Conservation (phyloP, 148 eudicot genomes). For the Silene latifolia region DNA sequence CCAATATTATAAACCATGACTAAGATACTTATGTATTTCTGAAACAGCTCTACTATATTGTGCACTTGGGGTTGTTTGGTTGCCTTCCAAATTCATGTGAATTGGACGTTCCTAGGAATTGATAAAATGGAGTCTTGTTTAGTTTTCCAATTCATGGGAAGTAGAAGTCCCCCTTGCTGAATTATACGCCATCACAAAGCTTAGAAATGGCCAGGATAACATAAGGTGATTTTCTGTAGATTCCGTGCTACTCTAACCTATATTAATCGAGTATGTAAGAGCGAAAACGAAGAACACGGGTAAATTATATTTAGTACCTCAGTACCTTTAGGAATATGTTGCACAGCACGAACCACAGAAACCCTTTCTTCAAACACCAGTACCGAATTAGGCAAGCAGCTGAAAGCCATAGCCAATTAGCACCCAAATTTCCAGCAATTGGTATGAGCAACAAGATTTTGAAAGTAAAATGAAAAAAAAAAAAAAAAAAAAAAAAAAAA, state of each 20-base stretch:
- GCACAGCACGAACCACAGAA: slow-evolving; percentile 83
- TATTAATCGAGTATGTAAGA: background rate
- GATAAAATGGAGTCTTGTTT: too few relatives aligned
- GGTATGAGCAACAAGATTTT: background rate
- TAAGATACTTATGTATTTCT: too few relatives aligned
- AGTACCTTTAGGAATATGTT: slow-evolving; percentile 77
- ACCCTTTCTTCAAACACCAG: slow-evolving; percentile 74
- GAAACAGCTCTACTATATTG: too few relatives aligned
- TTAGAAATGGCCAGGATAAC: background rate
- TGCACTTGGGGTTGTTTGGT: too few relatives aligned
- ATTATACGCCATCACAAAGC: background rate
- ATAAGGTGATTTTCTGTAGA: background rate
- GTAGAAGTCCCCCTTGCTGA: too few relatives aligned
- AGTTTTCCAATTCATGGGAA: too few relatives aligned
- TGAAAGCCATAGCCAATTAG: slow-evolving; percentile 36
- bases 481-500: background rate
- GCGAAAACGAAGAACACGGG: background rate
- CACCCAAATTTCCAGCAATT: background rate
- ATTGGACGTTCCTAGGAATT: too few relatives aligned
- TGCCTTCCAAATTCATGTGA: too few relatives aligned
- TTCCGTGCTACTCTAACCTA: background rate
- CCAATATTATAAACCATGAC: too few relatives aligned
- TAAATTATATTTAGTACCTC: slow-evolving; percentile 57
- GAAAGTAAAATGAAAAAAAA: background rate
- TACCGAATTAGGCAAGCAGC: slow-evolving; percentile 89